Evolutionary conservation across 1,284 basidiomycete species (phyloP), one percentile per base, ranked within the genome.

Genomic region (Athelia psychrophila): DNA sequence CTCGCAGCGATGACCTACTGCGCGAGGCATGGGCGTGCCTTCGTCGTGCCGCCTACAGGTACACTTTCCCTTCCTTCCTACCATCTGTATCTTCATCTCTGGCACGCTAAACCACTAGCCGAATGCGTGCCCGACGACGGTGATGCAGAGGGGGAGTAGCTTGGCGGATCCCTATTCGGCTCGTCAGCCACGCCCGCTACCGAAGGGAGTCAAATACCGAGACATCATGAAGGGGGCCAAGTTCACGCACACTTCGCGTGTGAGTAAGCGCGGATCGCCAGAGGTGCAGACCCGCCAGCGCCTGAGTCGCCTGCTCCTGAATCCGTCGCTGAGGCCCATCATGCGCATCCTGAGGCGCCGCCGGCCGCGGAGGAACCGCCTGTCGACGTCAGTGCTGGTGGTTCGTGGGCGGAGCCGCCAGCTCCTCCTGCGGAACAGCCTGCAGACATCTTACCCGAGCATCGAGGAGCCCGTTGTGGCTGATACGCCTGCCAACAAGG

Each of bases 1-100:
- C 74, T 95, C 22, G 92, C 91, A 56, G 89, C 93, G 82, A 93
- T 93, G 90, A 90, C 91, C 0, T 94, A 93, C 64, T 88, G 92
- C 45, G 80, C 93, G 32, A 86, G 92, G 33, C 91, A 93, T 73
- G 93, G 92, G 35, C 79, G 92, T 54, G 83, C 88, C 50, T 95
- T 95, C 63, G 91, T 94, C n/a, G 80, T 79, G 0, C 91, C 93
- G 3, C 91, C 91, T 2, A 83, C 83, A 3, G 89, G 89, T n/a
- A n/a, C n/a, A 0, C 73, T 94, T 46, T 86, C 83, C 62, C 95
- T 93, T 61, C 83, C 92, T 3, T 91, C 83, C 64, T 88, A 88
- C 86, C 95, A 94, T 75, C 68, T 95, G 44, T 95, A 93, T 71
- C 87, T 95, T 44, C 95, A 93, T 71, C 87, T n/a, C n/a, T n/a